Base-by-base conservation (phyloP, 495 filamentous ascomycete genomes). In the Aspergillus sclerotiicarbonarius region DNA sequence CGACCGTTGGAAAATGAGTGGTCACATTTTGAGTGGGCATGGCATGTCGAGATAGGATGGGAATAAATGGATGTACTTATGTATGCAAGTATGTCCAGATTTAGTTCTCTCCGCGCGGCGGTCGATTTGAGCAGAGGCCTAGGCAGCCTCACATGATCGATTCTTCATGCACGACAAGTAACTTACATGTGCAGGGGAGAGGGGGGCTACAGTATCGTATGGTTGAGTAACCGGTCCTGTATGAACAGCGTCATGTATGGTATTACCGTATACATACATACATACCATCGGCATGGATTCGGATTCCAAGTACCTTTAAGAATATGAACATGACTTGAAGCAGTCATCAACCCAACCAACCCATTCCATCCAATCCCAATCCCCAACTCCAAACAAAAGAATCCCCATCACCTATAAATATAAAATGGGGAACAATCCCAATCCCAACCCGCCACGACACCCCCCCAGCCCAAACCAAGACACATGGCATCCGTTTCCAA, bases 91-190 rank as follows among this genome's bases (percentile, higher is more conserved):
- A 41, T 41, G 37, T 41, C 37, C 37, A 41, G 37, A 41, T 41
- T 41, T 41, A 41, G 37, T 51, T 33, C 32, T 32, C 30, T 51
- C 30, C 46, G 37, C n/a, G 37, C 10, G 10, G 37, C 37, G n/a
- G 37, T 12, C 37, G 50, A 30, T 18, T 20, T 53, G 32, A 33
- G 51, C 32, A 53, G 51, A 41, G 16, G 47, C 31, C 47, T 12
- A 61, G 50, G 30, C 45, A 56, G 55, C 53, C 64, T 66, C 73
- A 76, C 73, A 76, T 76, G 73, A 76, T 70, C 64, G 45, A 58
- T 60, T 72, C 71, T 76, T 71, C 73, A 76, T 76, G 73, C 72
- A 65, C 44, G 60, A 62, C 60, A 62, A 53, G 31, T 62, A 60
- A 54, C 60, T 56, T 60, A 58, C 57, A 62, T 61, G 60, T 58